A percentile compares a stretch with the other conserved stretches of the same genome.
Conservation (phyloP, 2,329 filamentous ascomycete genomes). For the Biscogniauxia mediterranea region DNA sequence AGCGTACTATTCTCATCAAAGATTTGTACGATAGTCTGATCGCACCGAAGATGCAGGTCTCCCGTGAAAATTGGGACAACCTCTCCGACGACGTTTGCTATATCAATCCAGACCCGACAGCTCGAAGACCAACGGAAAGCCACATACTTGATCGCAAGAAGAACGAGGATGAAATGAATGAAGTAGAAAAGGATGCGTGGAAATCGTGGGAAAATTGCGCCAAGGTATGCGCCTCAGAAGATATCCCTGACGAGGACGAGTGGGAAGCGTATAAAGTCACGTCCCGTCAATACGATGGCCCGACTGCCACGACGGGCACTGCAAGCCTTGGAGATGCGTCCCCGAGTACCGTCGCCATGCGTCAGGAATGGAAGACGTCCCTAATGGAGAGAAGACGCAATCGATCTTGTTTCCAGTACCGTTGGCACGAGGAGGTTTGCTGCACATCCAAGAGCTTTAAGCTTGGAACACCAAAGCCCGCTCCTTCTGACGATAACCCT, state of each 20-base stretch:
- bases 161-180: constrained; percentile 38
- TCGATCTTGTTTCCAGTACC: constrained; percentile 45
- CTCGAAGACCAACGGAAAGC: constrained; percentile 34
- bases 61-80: constrained; percentile 53
- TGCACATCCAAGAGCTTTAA: constrained; percentile 44
- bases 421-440: constrained; percentile 44
- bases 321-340: constrained; percentile 29
- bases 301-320: constrained; percentile 26
- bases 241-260: constrained; percentile 37
- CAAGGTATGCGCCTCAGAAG: constrained; percentile 45
- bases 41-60: constrained; percentile 40
- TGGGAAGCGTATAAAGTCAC: constrained; percentile 21
- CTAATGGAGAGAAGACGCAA: constrained; percentile 33
- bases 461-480: constrained; percentile 39
- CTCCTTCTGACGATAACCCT: constrained; percentile 27
- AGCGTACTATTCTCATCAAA: constrained; percentile 45
- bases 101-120: constrained; percentile 37
- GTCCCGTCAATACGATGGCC: constrained; percentile 25
- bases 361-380: constrained; percentile 21
- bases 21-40: constrained; percentile 52
- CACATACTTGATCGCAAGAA: constrained; percentile 36
- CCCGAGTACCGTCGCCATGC: constrained; percentile 22
- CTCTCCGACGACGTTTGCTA: constrained; percentile 48
- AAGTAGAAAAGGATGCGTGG: constrained; percentile 45
- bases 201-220: constrained; percentile 46